Percentiles rank a stretch among this genome's conserved stretches.
These are phyloP conservation scores for Dunaliella sp. DNA, from an alignment of 139 green algal species.

Conservation along the genomic window DNA sequence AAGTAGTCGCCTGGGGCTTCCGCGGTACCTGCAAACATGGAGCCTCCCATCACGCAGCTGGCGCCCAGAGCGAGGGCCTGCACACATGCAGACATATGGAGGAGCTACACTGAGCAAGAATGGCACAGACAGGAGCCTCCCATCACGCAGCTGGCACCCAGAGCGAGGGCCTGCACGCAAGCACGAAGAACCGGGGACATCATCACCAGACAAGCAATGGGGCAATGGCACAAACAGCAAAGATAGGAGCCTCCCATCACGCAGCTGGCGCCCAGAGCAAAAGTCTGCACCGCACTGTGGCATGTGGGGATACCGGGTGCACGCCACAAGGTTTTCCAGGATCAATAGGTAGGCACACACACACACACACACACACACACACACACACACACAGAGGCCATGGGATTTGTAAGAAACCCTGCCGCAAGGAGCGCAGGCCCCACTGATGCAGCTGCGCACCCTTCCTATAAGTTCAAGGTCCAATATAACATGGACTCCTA, in stretches of 20 bases:
- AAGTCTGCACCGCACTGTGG: constrained; percentile 51
- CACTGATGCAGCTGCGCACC: too few relatives aligned
- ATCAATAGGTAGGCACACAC: too few relatives aligned
- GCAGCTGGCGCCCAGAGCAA: constrained; percentile 75
- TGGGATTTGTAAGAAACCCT: too few relatives aligned
- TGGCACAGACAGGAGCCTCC: background rate
- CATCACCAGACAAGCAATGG: too few relatives aligned
- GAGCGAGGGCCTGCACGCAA: constrained; percentile 70
- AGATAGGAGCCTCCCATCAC: background rate
- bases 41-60: constrained; percentile 93
- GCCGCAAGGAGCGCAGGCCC: too few relatives aligned
- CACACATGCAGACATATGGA: background rate
- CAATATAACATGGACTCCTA: too few relatives aligned
- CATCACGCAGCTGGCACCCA: constrained; percentile 53
- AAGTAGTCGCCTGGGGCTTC: constrained; percentile 91
- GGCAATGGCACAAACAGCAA: background rate
- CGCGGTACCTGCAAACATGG: constrained; percentile 90
- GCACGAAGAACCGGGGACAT: background rate
- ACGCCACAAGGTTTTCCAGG: too few relatives aligned
- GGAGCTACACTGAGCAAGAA: background rate
- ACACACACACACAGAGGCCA: too few relatives aligned
- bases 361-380: too few relatives aligned
- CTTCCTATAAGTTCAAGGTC: too few relatives aligned
- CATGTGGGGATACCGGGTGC: too few relatives aligned
- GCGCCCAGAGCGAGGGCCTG: constrained; percentile 89